Conservation (phyloP, 23 red algal species). For the Gracilaria domingensis region DNA sequence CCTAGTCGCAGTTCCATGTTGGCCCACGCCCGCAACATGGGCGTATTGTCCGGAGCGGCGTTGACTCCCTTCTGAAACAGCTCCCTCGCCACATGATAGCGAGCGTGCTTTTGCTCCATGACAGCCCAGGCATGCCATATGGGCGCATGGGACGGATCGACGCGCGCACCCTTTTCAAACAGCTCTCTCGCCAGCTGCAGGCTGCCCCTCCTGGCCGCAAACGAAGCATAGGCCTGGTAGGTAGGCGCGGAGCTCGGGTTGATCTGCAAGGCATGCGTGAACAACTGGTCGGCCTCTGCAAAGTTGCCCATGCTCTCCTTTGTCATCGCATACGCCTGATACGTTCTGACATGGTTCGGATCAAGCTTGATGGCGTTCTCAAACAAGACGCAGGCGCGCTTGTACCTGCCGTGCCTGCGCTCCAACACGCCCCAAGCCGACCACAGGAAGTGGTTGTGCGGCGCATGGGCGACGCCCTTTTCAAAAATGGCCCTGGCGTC, state of each 20-base stretch:
- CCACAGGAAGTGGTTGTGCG: slow-evolving; percentile 58
- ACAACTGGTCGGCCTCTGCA: slow-evolving; percentile 45
- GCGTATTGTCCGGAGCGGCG: slow-evolving; percentile 52
- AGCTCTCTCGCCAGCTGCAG: slow-evolving; percentile 63
- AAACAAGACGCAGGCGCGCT: slow-evolving; percentile 53
- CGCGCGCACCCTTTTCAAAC: slow-evolving; percentile 50
- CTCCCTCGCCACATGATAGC: slow-evolving; percentile 69
- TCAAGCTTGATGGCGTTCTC: slow-evolving; percentile 66
- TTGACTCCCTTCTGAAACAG: slow-evolving; percentile 81
- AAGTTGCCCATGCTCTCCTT: slow-evolving; percentile 35
- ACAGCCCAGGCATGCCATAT: slow-evolving; percentile 89
- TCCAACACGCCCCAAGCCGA: slow-evolving; percentile 75
- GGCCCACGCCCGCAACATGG: slow-evolving; percentile 85
- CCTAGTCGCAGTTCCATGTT: slow-evolving; percentile 90
- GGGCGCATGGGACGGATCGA: slow-evolving; percentile 32
- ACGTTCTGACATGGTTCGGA: slow-evolving; percentile 62
- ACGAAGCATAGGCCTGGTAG: slow-evolving; percentile 80
- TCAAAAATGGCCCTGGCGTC: slow-evolving; percentile 51
- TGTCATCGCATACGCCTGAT: slow-evolving; percentile 83
- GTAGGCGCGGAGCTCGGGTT: slow-evolving; percentile 84
- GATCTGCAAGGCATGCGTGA: slow-evolving; percentile 70
- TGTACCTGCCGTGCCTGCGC: slow-evolving; percentile 4
- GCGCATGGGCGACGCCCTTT: slow-evolving; percentile 23
- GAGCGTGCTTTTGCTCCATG: slow-evolving; percentile 78
- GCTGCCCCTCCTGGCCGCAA: slow-evolving; percentile 60